Evolutionary conservation across 2,329 filamentous ascomycete genomes (phyloP).

Genomic region (Huntiella omanensis): DNA sequence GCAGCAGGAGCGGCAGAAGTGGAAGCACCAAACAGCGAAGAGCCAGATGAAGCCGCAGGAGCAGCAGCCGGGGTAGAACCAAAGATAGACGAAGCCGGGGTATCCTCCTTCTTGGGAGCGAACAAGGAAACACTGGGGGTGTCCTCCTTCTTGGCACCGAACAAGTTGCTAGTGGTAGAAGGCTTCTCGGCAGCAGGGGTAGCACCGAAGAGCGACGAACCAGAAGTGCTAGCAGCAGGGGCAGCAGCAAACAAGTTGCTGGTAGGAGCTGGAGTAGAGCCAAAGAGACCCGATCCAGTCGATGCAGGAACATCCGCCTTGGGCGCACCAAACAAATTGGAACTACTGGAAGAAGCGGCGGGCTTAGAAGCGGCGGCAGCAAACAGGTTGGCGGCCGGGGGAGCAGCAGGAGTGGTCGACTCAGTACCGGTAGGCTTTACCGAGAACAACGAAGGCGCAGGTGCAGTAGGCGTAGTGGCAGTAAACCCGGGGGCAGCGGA

Average conservation of each 20-base stretch:
- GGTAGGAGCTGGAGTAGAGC: conserved; percentile 18
- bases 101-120: conserved; percentile 4
- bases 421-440: conserved; percentile 13
- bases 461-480: conserved; percentile 2
- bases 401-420: conserved; percentile 15
- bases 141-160: conserved; percentile 6
- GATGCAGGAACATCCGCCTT: conserved; percentile 14
- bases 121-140: conserved; percentile 14
- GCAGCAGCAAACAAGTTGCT: conserved; percentile 19
- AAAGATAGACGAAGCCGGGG: conserved; percentile 9
- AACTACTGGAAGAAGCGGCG: conserved; percentile 1
- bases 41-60: conserved; percentile 3
- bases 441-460: conserved; percentile 6
- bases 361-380: neutral
- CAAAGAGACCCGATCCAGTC: conserved; percentile 21
- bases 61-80: neutral
- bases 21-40: conserved; percentile 11
- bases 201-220: conserved; percentile 15
- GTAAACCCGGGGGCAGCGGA: neutral
- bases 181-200: conserved; percentile 16
- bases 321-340: conserved; percentile 9
- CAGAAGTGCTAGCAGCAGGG: conserved; percentile 13
- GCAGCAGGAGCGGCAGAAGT: conserved; percentile 3
- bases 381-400: conserved; percentile 20
- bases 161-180: conserved; percentile 13